These are phyloP conservation scores for Xylaria venustula DNA, from an alignment of 495 filamentous ascomycete genomes.

Conservation along the genomic window DNA sequence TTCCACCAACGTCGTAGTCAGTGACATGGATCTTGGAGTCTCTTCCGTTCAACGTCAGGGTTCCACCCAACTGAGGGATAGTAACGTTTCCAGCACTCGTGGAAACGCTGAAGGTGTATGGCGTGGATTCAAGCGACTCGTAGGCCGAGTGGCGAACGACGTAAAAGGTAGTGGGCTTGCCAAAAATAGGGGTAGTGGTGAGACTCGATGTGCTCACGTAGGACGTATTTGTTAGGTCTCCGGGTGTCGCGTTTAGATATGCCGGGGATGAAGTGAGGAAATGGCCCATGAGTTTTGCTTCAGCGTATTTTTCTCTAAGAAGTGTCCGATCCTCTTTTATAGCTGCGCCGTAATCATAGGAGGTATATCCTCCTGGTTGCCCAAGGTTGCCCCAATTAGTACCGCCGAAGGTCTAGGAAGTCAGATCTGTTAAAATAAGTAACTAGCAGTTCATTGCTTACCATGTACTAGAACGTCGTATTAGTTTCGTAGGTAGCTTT, in stretches of 20 bases:
- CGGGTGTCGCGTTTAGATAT: slow-evolving; percentile 59
- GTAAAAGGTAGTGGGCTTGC: slow-evolving; percentile 54
- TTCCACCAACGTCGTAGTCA: slow-evolving; percentile 67
- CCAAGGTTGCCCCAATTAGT: slow-evolving; percentile 86
- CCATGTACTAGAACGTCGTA: not conserved
- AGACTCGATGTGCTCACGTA: slow-evolving; percentile 53
- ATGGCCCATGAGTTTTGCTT: slow-evolving; percentile 71
- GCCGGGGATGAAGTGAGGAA: slow-evolving; percentile 68
- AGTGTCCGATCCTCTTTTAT: slow-evolving; percentile 67
- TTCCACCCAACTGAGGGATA: slow-evolving; percentile 62
- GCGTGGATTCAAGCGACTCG: slow-evolving; percentile 49
- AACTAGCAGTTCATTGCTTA: not conserved
- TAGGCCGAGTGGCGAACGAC: slow-evolving; percentile 65
- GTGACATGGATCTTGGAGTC: slow-evolving; percentile 74
- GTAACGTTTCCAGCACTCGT: slow-evolving; percentile 61
- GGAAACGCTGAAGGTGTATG: slow-evolving; percentile 60
- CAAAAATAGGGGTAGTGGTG: slow-evolving; percentile 58
- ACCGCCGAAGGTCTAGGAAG: slow-evolving; percentile 57
- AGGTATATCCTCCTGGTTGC: slow-evolving; percentile 69
- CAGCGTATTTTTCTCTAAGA: slow-evolving; percentile 72
- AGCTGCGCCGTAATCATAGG: slow-evolving; percentile 67
- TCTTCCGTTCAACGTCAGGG: slow-evolving; percentile 63
- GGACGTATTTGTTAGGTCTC: slow-evolving; percentile 28
- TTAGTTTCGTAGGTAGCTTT: not conserved
- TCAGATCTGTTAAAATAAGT: not conserved